phyloP scores from a whole-genome alignment of 306 rosid species.

The Cucurbita maxima region DNA sequence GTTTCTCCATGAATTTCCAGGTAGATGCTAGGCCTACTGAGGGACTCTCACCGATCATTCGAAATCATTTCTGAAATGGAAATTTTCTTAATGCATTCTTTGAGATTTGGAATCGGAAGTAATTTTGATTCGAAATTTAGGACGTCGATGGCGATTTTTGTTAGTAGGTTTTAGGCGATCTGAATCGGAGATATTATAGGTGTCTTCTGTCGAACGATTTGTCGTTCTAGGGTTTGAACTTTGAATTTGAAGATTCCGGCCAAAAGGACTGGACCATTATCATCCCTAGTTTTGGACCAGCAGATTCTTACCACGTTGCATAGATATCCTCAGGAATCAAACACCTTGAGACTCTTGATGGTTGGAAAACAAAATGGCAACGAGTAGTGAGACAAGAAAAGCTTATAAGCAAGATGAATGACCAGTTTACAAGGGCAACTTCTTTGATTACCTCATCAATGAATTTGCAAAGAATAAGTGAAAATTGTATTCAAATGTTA shows the following conservation, averaged over 20 bases:
- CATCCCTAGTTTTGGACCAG: constrained; percentile 5
- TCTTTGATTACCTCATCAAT: neutral
- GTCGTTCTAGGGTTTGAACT: too few relatives aligned
- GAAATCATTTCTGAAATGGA: neutral
- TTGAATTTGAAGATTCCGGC: too few relatives aligned
- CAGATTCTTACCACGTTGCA: constrained; percentile 15
- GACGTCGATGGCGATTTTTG: too few relatives aligned
- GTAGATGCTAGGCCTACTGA: neutral
- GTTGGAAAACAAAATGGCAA: neutral
- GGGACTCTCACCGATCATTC: neutral
- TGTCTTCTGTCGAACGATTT: too few relatives aligned
- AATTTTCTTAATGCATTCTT: too few relatives aligned
- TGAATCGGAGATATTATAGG: too few relatives aligned
- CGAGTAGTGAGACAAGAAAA: neutral
- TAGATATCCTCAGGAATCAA: constrained; percentile 7
- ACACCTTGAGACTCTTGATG: neutral
- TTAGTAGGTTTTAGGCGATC: too few relatives aligned
- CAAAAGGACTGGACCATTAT: neutral
- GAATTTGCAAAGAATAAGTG: neutral
- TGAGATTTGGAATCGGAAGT: neutral
- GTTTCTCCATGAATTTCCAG: neutral
- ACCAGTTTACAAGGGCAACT: neutral
- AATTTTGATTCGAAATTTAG: too few relatives aligned
- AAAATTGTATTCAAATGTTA: neutral
- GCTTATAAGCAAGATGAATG: neutral